Conservation (phyloP, 1,284 basidiomycete species). For the Cutaneotrichosporon sp. region DNA sequence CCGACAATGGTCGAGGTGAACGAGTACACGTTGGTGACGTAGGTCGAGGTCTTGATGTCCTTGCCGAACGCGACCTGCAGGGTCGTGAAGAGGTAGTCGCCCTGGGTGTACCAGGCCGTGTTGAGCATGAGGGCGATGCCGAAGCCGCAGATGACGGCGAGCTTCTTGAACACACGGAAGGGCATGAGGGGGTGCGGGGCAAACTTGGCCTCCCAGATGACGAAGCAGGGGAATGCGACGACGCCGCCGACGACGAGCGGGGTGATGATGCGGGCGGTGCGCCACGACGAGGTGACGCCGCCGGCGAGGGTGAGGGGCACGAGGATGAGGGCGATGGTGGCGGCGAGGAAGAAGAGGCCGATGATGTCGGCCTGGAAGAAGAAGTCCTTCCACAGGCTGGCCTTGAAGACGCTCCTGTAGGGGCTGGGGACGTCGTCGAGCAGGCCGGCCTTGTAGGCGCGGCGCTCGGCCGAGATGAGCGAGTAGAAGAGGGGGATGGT, state of each 20-base stretch:
- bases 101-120: conserved; percentile 51
- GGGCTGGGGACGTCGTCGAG: conserved; percentile 42
- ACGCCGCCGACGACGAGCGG: conserved; percentile 52
- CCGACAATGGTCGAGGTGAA: conserved; percentile 53
- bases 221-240: conserved; percentile 46
- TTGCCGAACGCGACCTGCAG: conserved; percentile 53
- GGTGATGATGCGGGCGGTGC: conserved; percentile 47
- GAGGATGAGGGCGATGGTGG: conserved; percentile 37
- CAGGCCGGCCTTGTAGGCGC: conserved; percentile 26
- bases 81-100: conserved; percentile 51
- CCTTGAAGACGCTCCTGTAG: conserved; percentile 20
- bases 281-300: conserved; percentile 36
- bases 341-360: conserved; percentile 46
- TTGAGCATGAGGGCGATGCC: conserved; percentile 53
- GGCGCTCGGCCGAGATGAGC: conserved; percentile 41
- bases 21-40: conserved; percentile 53
- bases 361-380: conserved; percentile 55
- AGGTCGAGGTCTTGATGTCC: conserved; percentile 45
- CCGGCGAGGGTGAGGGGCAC: conserved; percentile 53
- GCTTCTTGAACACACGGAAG: conserved; percentile 50
- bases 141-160: conserved; percentile 50
- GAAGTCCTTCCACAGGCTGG: conserved; percentile 37
- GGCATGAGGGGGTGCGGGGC: conserved; percentile 53
- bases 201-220: conserved; percentile 50
- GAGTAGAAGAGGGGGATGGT: conserved; percentile 45